Conservation (phyloP, 192 early-diverging fungal genomes). For the Coemansia sp. region DNA sequence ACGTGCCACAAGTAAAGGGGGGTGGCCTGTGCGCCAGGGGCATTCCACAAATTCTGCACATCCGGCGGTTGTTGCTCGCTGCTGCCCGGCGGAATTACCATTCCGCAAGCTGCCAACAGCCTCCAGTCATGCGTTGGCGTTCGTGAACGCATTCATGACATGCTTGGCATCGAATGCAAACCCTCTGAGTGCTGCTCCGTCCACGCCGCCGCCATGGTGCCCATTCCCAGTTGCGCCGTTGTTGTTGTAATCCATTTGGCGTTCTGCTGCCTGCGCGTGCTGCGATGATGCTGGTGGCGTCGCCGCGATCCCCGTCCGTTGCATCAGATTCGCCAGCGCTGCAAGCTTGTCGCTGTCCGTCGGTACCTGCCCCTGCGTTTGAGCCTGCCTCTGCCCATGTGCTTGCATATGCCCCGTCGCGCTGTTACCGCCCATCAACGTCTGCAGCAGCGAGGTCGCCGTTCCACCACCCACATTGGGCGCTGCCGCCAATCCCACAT, state of each 20-base stretch:
- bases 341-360: conserved; percentile 34
- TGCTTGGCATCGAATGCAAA: conserved; percentile 36
- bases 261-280: background rate
- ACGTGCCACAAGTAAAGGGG: background rate
- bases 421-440: conserved; percentile 38
- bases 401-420: background rate
- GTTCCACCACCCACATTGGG: background rate
- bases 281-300: conserved; percentile 13
- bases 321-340: conserved; percentile 52
- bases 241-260: conserved; percentile 3
- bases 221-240: conserved; percentile 4
- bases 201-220: conserved; percentile 2
- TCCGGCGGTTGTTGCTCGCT: background rate
- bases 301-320: conserved; percentile 34
- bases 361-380: too few relatives aligned
- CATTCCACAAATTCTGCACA: background rate
- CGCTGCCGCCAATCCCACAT: background rate
- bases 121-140: background rate
- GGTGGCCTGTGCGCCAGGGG: background rate
- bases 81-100: background rate
- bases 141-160: conserved; percentile 39
- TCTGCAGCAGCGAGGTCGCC: conserved; percentile 51
- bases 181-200: conserved; percentile 13
- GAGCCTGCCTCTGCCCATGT: background rate
- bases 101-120: background rate